Percentiles rank a stretch among this genome's conserved stretches.
phyloP scores from a whole-genome alignment of 345 rosid species.

The Trapa incisa region DNA sequence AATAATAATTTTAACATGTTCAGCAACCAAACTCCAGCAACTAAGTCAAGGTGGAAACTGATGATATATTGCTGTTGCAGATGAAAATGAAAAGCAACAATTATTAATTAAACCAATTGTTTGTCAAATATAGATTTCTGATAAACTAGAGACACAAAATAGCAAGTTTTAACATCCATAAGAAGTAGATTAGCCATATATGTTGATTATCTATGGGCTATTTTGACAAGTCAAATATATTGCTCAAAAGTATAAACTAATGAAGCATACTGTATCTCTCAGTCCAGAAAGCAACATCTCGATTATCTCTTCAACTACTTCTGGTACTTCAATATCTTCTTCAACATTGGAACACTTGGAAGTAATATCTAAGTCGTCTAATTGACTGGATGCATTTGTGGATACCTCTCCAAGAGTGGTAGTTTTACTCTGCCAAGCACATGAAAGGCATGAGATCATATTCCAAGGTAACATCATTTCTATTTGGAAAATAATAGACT shows the following conservation, averaged over 20 bases:
- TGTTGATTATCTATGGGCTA: conserved; percentile 15
- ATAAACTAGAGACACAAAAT: background rate
- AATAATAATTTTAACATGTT: background rate
- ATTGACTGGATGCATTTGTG: conserved; percentile 22
- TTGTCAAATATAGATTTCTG: background rate
- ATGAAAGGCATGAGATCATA: conserved; percentile 1
- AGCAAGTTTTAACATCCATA: background rate
- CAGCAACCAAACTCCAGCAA: background rate
- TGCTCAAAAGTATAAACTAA: conserved; percentile 13
- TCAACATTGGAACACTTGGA: conserved; percentile 37
- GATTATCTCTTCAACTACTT: conserved; percentile 73
- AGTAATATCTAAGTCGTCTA: conserved; percentile 29
- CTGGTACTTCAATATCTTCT: conserved; percentile 82
- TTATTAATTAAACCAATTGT: background rate
- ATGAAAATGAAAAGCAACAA: background rate
- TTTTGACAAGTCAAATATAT: conserved; percentile 34
- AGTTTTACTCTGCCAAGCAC: conserved; percentile 41
- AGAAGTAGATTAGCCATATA: background rate
- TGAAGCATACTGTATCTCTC: conserved; percentile 69
- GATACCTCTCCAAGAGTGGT: conserved; percentile 55
- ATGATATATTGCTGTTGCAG: background rate
- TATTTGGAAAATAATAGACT: background rate
- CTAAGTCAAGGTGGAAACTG: background rate
- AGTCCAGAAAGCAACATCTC: conserved; percentile 81
- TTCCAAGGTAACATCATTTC: background rate